Conservation (phyloP, 129 eudicot genomes). For the Pseudognaphalium luteoalbum region DNA sequence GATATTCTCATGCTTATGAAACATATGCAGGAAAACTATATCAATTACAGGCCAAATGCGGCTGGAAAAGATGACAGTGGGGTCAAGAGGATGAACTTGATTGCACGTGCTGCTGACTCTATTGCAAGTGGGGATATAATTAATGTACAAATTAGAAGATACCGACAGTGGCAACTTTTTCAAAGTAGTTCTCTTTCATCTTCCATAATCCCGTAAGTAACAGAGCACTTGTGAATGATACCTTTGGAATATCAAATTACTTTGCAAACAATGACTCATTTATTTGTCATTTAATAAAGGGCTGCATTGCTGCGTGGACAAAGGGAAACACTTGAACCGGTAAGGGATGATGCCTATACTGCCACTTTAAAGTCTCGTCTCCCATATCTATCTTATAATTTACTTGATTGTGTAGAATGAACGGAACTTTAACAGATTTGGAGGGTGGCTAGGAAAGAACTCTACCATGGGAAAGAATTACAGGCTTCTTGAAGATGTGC, state of each 20-base stretch:
- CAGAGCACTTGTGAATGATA: not conserved
- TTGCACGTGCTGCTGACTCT: constrained; percentile 97
- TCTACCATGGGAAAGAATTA: constrained; percentile 95
- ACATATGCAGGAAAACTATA: constrained; percentile 80
- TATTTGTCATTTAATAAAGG: constrained; percentile 40
- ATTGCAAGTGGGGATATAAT: constrained; percentile 93
- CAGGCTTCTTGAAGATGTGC: constrained; percentile 86
- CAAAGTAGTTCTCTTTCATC: constrained; percentile 74
- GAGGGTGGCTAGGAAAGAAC: constrained; percentile 98
- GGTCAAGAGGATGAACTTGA: constrained; percentile 62
- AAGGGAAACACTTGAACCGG: constrained; percentile 75
- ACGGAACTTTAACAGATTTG: constrained; percentile 91
- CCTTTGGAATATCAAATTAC: constrained; percentile 2
- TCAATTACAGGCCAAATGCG: constrained; percentile 85
- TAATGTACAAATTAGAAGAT: constrained; percentile 93
- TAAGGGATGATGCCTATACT: constrained; percentile 21
- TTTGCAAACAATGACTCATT: not conserved
- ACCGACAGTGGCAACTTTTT: constrained; percentile 94
- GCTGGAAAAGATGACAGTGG: constrained; percentile 83
- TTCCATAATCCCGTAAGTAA: constrained; percentile 81
- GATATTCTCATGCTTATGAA: constrained; percentile 11
- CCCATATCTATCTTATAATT: not conserved
- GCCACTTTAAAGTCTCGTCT: not conserved
- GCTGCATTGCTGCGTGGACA: constrained; percentile 87
- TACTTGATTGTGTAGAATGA: constrained; percentile 62